Evolutionary conservation across 2,329 filamentous ascomycete species (phyloP), one percentile per base, ranked within the genome.

Genomic region (Colletotrichum echinochloae): DNA sequence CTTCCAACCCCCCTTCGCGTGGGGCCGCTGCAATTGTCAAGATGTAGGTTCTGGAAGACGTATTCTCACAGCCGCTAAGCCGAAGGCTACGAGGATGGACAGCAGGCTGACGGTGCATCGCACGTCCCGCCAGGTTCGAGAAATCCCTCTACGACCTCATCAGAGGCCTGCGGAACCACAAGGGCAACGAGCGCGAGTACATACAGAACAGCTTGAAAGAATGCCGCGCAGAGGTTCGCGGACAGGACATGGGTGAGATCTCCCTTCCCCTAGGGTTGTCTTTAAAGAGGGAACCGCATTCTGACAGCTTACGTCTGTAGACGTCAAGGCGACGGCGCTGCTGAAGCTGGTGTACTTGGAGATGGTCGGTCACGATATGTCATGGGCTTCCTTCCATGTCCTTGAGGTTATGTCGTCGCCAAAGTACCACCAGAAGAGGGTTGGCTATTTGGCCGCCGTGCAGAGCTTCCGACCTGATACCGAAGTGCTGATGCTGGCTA

Each of bases 341-440:
- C 86, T 99, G 78, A 99, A 99, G 85, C 88, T 99, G 76, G 92
- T 98, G 63, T 99, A 99, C 80, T 89, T 99, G 74, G 96, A 99
- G 81, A 99, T 99, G 96, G 95, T 98, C 75, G 96, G 96, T 18
- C 93, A 98, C 80, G 96, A 98, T 82, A 99, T 99, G 96, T 98
- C 95, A 3, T 99, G 96, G 96, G 96, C 96, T 5, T 95, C 95
- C 16, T 99, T 99, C 83, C 94, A 99, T 80, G 95, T 98, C 62
- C 91, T 99, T 57, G 96, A 99, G 83, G 96, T 99, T 83, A 99
- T 99, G 96, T 97, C 95, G 46, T 97, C 94, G 48, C 87, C 92
- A 57, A 98, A 98, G 80, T 97, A 97, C 80, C 88, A 94, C 75
- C 95, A 98, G 82, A 99, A 99, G 83, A 89, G 95, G 74, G 94